phyloP scores from a whole-genome alignment of 441 rosid species.

The Hura crepitans region DNA sequence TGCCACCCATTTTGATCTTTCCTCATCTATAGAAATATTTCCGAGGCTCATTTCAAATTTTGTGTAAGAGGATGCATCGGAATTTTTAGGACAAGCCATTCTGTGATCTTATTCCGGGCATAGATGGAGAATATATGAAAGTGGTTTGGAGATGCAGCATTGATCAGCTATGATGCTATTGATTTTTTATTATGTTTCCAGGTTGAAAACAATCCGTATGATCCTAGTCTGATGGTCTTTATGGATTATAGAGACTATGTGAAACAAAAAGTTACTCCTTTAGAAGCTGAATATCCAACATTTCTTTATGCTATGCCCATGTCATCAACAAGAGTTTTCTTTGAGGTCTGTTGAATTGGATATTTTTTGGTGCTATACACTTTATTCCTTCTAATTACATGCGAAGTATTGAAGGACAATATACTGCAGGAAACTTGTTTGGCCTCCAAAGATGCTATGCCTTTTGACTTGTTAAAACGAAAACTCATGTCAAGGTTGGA shows the following conservation, averaged over 20 bases:
- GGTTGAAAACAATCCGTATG: slow-evolving; percentile 94
- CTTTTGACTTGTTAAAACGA: slow-evolving; percentile 70
- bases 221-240: slow-evolving; percentile 92
- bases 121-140: slow-evolving; percentile 7
- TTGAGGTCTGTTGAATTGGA: slow-evolving; percentile 52
- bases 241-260: slow-evolving; percentile 89
- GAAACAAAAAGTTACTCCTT: slow-evolving; percentile 43
- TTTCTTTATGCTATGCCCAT: slow-evolving; percentile 89
- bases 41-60: not conserved
- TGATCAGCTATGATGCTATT: slow-evolving; percentile 3
- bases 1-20: not conserved
- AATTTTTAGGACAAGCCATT: not conserved
- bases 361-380: slow-evolving; percentile 10
- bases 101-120: not conserved
- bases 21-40: not conserved
- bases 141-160: not conserved
- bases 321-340: slow-evolving; percentile 80
- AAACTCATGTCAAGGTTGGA: slow-evolving; percentile 76
- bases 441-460: slow-evolving; percentile 91
- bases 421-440: slow-evolving; percentile 84
- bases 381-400: slow-evolving; percentile 11
- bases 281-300: slow-evolving; percentile 74
- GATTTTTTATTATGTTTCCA: slow-evolving; percentile 32
- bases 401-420: slow-evolving; percentile 24
- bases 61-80: not conserved